Conservation (phyloP, 106 monocot genomes). For the Dioscorea zingiberensis region DNA sequence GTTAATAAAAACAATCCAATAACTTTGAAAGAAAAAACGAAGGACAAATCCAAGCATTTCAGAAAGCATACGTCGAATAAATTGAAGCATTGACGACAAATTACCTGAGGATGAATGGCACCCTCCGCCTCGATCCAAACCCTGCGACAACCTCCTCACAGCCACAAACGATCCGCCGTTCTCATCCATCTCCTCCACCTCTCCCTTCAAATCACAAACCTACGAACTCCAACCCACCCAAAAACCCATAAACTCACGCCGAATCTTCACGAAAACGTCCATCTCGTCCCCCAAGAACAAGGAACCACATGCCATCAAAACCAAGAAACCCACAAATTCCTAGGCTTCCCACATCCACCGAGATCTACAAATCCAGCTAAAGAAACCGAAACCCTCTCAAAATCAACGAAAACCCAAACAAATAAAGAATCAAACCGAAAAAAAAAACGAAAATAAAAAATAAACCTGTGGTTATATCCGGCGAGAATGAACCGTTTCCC, state of each 20-base stretch:
- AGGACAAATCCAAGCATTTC: not conserved
- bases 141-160: slow-evolving; percentile 62
- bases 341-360: not conserved
- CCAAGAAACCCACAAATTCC: not conserved
- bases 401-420: not conserved
- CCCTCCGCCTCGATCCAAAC: slow-evolving; percentile 28
- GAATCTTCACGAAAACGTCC: slow-evolving; percentile 2
- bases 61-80: not conserved
- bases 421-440: not conserved
- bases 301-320: not conserved
- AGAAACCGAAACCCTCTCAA: not conserved
- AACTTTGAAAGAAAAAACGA: not conserved
- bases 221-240: slow-evolving; percentile 6
- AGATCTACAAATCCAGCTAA: not conserved
- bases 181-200: slow-evolving; percentile 38
- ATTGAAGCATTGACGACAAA: not conserved
- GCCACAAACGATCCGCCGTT: slow-evolving; percentile 58
- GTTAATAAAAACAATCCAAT: not conserved
- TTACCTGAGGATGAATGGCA: slow-evolving; percentile 52
- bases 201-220: not conserved
- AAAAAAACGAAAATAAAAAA: too few relatives aligned
- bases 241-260: not conserved
- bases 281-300: not conserved
- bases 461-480: not conserved
- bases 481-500: not conserved